Evolutionary conservation across 208 protist species (phyloP), one percentile per base, ranked within the genome.

Genomic region (Angomonas ambiguus): DNA sequence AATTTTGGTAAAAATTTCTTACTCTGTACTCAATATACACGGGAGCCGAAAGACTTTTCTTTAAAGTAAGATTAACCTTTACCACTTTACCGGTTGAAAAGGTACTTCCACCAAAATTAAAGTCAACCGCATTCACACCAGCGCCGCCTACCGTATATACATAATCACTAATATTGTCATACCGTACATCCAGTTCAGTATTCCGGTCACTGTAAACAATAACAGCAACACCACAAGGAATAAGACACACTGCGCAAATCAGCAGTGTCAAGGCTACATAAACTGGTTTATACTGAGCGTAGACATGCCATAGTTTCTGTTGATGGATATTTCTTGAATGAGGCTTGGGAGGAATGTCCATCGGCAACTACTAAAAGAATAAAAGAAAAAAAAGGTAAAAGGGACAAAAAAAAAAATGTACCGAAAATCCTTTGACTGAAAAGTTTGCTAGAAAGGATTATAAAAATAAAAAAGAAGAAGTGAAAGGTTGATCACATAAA

Each of bases 1-100:
- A 98, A 75, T 99, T 99, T 73, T 99, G 98, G 77, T 98, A 99
- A 68, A 98, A 99, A 20, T 98, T 98, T 0, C 81, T 88, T 0
- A 99, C 73, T 22, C 90, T 73, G 79, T 99, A 99, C 75, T 99
- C 97, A 24, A 99, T 58, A 73, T 97, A 98, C 24, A 99, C 74
- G 10, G 98, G 97, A 11, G 88, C 69, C 8, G 80, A 56, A 42
- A 99, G 81, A 27, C 64, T 93, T 20, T 88, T 69, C 1, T 16
- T 6, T 0, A 98, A 32, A 2, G 67, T 74, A 59, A 98, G 90
- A 0, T 34, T 58, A 0, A 91, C 56, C 2, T 45, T 22, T 2
- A 83, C 81, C 3, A 66, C 24, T 1, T 67, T 74, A 3, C 87
- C 87, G 0, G 72, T 85, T 1, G 71, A 76, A 20, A 79, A 76